These are phyloP conservation scores for Exophiala mesophila DNA, from an alignment of 2,329 filamentous ascomycete species.

Conservation along the genomic window DNA sequence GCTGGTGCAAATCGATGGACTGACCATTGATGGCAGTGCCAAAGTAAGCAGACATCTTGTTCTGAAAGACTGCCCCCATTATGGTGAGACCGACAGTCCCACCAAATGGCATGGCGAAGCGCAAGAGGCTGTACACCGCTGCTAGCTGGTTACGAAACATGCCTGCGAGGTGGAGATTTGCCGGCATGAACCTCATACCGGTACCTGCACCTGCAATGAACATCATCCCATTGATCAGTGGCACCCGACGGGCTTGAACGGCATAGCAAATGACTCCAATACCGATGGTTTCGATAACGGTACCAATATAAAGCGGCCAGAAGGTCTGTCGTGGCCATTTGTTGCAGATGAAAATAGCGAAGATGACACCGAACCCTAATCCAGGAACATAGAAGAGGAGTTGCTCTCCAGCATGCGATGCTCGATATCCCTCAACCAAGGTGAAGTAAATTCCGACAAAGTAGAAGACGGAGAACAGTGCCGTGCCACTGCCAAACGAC, in stretches of 20 bases:
- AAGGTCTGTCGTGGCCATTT: slow-evolving; percentile 59
- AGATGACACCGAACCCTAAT: slow-evolving; percentile 54
- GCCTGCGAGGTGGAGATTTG: slow-evolving; percentile 58
- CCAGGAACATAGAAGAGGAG: slow-evolving; percentile 63
- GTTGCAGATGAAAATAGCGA: slow-evolving; percentile 58
- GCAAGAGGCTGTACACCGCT: slow-evolving; percentile 55
- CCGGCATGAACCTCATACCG: slow-evolving; percentile 62
- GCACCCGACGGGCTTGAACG: slow-evolving; percentile 45
- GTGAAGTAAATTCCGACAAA: slow-evolving; percentile 66
- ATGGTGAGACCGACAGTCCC: slow-evolving; percentile 62
- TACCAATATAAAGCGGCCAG: slow-evolving; percentile 53
- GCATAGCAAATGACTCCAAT: slow-evolving; percentile 56
- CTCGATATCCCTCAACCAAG: slow-evolving; percentile 51
- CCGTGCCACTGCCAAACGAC: slow-evolving; percentile 56
- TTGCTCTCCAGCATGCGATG: slow-evolving; percentile 50
- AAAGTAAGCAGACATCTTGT: slow-evolving; percentile 40
- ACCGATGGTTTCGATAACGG: slow-evolving; percentile 54
- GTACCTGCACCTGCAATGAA: slow-evolving; percentile 59
- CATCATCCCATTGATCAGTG: slow-evolving; percentile 61
- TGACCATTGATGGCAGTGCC: slow-evolving; percentile 30
- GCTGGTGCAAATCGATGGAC: slow-evolving; percentile 30
- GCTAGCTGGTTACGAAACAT: slow-evolving; percentile 57
- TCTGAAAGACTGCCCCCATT: slow-evolving; percentile 67
- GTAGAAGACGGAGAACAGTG: slow-evolving; percentile 56
- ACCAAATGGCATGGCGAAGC: slow-evolving; percentile 58